Base-by-base conservation (phyloP, 2,329 filamentous ascomycete species). In the Curvularia lunata region DNA sequence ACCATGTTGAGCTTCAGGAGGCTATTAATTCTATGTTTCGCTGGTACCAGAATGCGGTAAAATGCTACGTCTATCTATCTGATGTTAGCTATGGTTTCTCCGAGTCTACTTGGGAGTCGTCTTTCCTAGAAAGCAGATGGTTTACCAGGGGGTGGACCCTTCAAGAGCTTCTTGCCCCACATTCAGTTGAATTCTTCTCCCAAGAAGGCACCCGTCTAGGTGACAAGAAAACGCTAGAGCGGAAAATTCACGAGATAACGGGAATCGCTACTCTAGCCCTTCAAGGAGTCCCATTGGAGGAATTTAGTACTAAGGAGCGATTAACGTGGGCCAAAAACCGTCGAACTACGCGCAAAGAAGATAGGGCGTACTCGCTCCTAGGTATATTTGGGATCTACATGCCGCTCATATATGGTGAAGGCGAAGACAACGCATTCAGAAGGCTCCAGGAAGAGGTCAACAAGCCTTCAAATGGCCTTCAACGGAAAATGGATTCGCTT, bases 341-440 rank as follows among this genome's bases (percentile, higher is more conserved):
- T 5, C 6, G 54, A 9, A 69, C 68, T 0, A 68, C 54, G 12
- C 48, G 55, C 8, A 25, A 45, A 7, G 67, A 70, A 48, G 67
- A 69, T 25, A 19, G 4, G 21, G 65, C 61, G 2, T 68, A 67
- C 48, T 59, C 53, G 12, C 47, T 67, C 5, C 49, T 65, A 34
- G 67, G 67, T 4, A 34, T 67, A 3, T 70, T 70, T 28, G 64
- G 40, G 19, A 56, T 67, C 9, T 38, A 61, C 7, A 66, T 66
- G 61, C 49, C 60, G 1, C 49, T 63, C 38, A 13, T 66, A 9
- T 61, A 64, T 40, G 61, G 58, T 12, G 63, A 64, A n/a, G 58
- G 30, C n/a, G 37, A 40, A 40, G n/a, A n/a, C n/a, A 9, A 9
- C 7, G n/a, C n/a, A 19, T 40, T 27, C 25, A 27, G 25, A 8